Evolutionary conservation across 169 alveolate species (phyloP).

Genomic region (Perkinsus marinus): DNA sequence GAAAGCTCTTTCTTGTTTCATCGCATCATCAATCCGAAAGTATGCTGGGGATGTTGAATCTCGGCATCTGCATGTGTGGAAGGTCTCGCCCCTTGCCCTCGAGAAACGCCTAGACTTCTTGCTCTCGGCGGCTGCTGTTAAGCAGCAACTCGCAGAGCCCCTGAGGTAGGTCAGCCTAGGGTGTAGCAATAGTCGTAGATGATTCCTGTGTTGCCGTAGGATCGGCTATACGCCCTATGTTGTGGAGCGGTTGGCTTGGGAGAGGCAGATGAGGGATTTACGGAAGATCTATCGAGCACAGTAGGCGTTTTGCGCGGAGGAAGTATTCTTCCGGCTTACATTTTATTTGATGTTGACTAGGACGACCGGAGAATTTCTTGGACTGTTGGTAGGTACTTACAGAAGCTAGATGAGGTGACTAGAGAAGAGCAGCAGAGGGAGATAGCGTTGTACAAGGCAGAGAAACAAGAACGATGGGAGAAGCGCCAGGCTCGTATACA

Average conservation of each 20-base stretch:
- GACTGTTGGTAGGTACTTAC: neutral
- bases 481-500: neutral
- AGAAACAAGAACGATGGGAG: neutral
- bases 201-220: neutral
- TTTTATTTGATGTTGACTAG: too few relatives aligned
- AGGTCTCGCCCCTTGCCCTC: constrained; percentile 41
- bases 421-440: neutral
- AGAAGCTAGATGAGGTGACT: neutral
- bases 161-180: constrained; percentile 35
- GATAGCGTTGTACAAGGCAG: neutral
- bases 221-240: neutral
- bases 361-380: too few relatives aligned
- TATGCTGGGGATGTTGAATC: too few relatives aligned
- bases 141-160: constrained; percentile 49
- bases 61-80: too few relatives aligned
- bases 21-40: too few relatives aligned
- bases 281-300: constrained; percentile 4
- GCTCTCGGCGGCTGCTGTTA: constrained; percentile 40
- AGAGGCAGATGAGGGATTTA: neutral
- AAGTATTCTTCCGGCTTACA: too few relatives aligned
- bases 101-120: constrained; percentile 49
- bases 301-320: neutral
- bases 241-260: neutral
- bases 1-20: too few relatives aligned
- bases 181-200: neutral